Evolutionary conservation across 257 asterid species (phyloP), one percentile per base, ranked within the genome.

Genomic region (Solanum habrochaites): DNA sequence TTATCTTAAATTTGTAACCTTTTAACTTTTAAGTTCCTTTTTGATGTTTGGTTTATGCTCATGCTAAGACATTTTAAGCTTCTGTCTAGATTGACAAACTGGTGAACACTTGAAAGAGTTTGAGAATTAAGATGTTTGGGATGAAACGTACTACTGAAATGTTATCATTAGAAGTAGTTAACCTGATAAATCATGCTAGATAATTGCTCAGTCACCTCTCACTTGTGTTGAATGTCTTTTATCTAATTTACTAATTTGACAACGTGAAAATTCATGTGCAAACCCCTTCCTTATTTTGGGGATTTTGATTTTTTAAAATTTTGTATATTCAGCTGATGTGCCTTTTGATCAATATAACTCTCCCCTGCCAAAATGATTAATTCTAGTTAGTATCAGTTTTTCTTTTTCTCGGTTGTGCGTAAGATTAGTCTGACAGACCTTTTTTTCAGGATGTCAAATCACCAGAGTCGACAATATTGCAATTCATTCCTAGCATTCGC

Each of bases 401-500:
- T 27, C 40, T 27, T 80, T 47, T 29, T 29, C 29, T 47, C 49
- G 85, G 7, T 47, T 40, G 29, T 47, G 20, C 10, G 3, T 29
- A 8, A 27, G 27, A 29, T 78, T 45, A 45, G 69, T 29, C 85
- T 80, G 62, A 80, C 85, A 5, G 67, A 29, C 29, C 35, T 56
- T 20, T 45, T n/a, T 58, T 8, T 49, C 89, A 94, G 96, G 96
- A 91, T 82, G 85, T 91, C 39, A 91, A 93, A 87, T 85, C 95
- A 75, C 89, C 91, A 14, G 94, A 92, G 47, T 20, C 87, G n/a
- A 87, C 90, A 7, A 80, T 83, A 71, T 39, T 83, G 85, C 90
- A 89, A 66, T 93, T 86, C 82, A 86, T 89, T 85, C 97, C 97
- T 7, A 91, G 90, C 92, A 90, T 94, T 43, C 95, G 97, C 35